These are phyloP conservation scores for Vitis cinerea DNA, from an alignment of 164 flowering plant genomes.

Conservation along the genomic window DNA sequence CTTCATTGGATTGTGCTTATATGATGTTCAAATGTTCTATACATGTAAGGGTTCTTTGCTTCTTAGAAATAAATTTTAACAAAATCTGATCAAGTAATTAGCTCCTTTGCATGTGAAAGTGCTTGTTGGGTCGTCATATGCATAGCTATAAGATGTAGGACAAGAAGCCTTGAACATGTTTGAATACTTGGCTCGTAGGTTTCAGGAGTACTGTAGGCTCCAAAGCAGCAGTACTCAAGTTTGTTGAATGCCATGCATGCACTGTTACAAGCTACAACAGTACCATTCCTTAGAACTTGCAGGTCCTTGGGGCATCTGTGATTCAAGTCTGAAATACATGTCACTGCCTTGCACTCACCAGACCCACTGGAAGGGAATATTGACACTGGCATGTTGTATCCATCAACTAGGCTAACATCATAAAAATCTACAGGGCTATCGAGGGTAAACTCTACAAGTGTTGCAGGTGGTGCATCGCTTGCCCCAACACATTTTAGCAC, in stretches of 20 bases:
- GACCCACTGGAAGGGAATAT: slow-evolving; percentile 14
- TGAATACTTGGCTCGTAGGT: slow-evolving; percentile 15
- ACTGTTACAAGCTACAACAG: slow-evolving; percentile 21
- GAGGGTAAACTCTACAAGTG: slow-evolving; percentile 43
- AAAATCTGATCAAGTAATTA: slow-evolving; percentile 5
- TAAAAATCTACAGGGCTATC: slow-evolving; percentile 33
- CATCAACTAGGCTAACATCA: slow-evolving; percentile 57
- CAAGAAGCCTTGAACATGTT: slow-evolving; percentile 20
- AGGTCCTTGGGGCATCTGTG: slow-evolving; percentile 5
- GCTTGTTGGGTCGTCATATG: slow-evolving; percentile 17
- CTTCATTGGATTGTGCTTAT: no score
- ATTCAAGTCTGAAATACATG: slow-evolving; percentile 13
- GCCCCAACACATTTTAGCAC: slow-evolving; percentile 28
- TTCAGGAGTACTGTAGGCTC: slow-evolving; percentile 6
- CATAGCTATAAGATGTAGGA: slow-evolving; percentile 20
- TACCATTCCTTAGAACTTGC: slow-evolving; percentile 1
- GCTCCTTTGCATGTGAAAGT: slow-evolving; percentile 12
- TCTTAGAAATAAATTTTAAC: not conserved
- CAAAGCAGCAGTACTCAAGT: slow-evolving; percentile 17
- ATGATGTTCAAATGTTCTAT: no score
- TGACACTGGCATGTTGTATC: slow-evolving; percentile 37
- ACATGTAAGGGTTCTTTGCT: no score
- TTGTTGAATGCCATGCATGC: slow-evolving; percentile 18
- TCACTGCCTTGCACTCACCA: slow-evolving; percentile 3
- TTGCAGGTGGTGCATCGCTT: slow-evolving; percentile 30